Evolutionary conservation across 192 early-diverging fungal species (phyloP).

Genomic region (Neocallimastix lanati): DNA sequence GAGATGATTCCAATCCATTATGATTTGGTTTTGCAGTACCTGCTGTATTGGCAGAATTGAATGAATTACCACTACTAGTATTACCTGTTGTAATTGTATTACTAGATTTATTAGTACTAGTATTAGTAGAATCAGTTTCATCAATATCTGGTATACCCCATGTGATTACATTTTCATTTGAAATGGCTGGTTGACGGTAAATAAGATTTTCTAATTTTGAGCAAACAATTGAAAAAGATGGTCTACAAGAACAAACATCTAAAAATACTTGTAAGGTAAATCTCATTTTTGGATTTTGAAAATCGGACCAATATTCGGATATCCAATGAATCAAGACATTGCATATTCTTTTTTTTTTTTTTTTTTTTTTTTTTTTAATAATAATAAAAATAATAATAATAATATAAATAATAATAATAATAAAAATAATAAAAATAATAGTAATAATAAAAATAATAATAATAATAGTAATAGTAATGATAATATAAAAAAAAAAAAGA

Average conservation of each 20-base stretch:
- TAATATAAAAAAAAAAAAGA: too few species aligned
- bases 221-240: conserved; percentile 8
- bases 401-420: too few species aligned
- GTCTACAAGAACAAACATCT: conserved; percentile 8
- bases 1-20: too few species aligned
- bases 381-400: too few species aligned
- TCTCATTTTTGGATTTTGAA: conserved; percentile 15
- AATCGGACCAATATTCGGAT: conserved; percentile 17
- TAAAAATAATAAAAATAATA: too few species aligned
- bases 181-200: conserved; percentile 7
- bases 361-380: too few species aligned
- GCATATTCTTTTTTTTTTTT: conserved; percentile 17
- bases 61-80: too few species aligned
- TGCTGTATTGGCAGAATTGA: too few species aligned
- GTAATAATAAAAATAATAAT: too few species aligned
- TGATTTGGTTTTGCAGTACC: too few species aligned
- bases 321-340: conserved; percentile 18
- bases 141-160: conserved; percentile 13
- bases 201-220: conserved; percentile 10
- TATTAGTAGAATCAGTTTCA: conserved; percentile 1
- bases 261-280: conserved; percentile 20
- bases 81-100: neutral
- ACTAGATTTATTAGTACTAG: neutral
- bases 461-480: too few species aligned
- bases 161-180: conserved; percentile 3